Evolutionary conservation across 2,329 filamentous ascomycete species (phyloP).

Genomic region (Lachnellula occidentalis): DNA sequence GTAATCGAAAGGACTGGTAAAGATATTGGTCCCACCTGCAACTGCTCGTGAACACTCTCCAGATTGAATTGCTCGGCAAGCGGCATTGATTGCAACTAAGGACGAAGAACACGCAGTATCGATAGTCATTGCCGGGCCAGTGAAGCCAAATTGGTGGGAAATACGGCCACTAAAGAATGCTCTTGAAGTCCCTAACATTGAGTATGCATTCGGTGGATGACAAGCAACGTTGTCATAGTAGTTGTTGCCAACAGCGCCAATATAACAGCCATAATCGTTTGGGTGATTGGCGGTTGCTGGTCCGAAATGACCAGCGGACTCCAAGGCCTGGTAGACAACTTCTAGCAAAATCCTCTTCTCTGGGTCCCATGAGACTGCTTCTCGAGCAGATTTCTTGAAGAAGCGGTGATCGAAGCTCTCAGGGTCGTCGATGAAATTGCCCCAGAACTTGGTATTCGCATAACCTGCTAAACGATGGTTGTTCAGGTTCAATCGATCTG

Average conservation of each 20-base stretch:
- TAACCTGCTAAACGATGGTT: neutral
- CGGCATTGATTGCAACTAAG: slow-evolving; percentile 47
- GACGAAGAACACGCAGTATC: slow-evolving; percentile 54
- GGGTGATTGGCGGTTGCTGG: slow-evolving; percentile 34
- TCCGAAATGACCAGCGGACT: slow-evolving; percentile 57
- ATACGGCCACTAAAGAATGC: slow-evolving; percentile 21
- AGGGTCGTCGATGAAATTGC: slow-evolving; percentile 49
- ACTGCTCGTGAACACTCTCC: slow-evolving; percentile 33
- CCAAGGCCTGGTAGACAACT: slow-evolving; percentile 74
- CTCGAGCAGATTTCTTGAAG: slow-evolving; percentile 78
- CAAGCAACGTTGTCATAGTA: slow-evolving; percentile 17
- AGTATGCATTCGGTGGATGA: slow-evolving; percentile 15
- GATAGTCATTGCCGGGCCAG: slow-evolving; percentile 46
- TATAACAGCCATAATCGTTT: slow-evolving; percentile 12
- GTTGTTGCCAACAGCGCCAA: slow-evolving; percentile 12
- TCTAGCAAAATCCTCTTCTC: slow-evolving; percentile 70
- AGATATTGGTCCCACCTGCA: slow-evolving; percentile 37
- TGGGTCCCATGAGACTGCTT: slow-evolving; percentile 71
- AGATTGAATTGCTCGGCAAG: slow-evolving; percentile 42
- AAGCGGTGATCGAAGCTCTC: slow-evolving; percentile 64
- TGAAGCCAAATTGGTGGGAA: slow-evolving; percentile 34
- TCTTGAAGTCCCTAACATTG: slow-evolving; percentile 15
- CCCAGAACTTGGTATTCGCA: slow-evolving; percentile 28
- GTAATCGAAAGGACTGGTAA: slow-evolving; percentile 16
- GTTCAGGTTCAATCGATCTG: slow-evolving; percentile 60